Conservation (phyloP, 2,329 filamentous ascomycete species). For the Talaromyces islandicus region DNA sequence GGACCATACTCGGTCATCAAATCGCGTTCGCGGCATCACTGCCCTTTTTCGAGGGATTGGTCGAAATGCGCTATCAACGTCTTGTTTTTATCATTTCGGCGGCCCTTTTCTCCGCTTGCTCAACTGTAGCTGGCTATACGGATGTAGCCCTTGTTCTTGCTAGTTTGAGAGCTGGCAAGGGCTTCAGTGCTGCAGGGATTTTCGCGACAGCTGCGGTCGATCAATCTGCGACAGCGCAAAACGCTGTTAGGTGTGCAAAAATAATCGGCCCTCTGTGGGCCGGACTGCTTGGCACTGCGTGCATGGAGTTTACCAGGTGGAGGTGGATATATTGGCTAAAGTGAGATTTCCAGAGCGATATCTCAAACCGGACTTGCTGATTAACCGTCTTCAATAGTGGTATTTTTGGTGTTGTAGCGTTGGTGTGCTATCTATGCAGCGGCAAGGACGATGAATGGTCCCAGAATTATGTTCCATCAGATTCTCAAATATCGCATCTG, state of each 20-base stretch:
- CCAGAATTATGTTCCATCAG: background rate
- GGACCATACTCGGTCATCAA: background rate
- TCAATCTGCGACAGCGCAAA: background rate
- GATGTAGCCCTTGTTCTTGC: background rate
- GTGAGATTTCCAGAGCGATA: background rate
- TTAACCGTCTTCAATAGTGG: background rate
- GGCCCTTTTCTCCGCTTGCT: background rate
- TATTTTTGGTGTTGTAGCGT: background rate
- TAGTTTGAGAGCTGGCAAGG: background rate
- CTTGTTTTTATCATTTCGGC: background rate
- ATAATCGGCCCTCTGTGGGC: background rate
- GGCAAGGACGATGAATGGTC: background rate
- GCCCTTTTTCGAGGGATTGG: background rate
- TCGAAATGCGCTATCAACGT: background rate
- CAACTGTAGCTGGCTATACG: background rate
- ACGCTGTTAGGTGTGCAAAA: background rate
- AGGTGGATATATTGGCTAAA: background rate
- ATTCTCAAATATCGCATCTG: background rate
- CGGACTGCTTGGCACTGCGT: background rate
- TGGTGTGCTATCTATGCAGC: background rate
- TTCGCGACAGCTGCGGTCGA: background rate
- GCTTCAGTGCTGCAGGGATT: background rate
- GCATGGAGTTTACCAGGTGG: background rate
- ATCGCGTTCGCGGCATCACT: background rate
- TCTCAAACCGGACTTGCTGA: background rate